Conservation (phyloP, 345 rosid genomes). For the Euphorbia lathyris region DNA sequence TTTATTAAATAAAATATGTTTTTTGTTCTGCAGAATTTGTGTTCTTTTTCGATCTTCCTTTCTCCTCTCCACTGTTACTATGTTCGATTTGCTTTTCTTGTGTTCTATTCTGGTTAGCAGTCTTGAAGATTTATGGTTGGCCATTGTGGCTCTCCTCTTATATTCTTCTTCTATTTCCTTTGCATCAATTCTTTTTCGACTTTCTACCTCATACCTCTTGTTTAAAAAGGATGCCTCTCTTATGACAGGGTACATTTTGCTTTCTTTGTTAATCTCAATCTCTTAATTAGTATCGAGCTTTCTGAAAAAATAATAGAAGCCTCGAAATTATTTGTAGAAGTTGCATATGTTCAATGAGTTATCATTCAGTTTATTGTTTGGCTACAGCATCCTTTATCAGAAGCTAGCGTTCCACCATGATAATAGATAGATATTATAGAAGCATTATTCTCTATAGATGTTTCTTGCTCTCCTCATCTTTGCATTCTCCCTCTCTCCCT, state of each 20-base stretch:
- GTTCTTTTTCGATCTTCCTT: not conserved
- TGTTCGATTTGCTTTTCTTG: not conserved
- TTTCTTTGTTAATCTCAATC: not conserved
- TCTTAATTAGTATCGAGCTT: not conserved
- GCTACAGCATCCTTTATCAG: not conserved
- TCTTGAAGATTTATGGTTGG: not conserved
- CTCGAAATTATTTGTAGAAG: not conserved
- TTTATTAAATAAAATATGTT: not conserved
- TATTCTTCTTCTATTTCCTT: no score
- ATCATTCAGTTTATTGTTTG: not conserved
- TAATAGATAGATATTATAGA: not conserved
- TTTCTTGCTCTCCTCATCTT: not conserved
- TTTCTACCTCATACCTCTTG: not conserved
- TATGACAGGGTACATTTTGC: not conserved
- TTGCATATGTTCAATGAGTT: not conserved
- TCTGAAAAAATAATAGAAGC: not conserved
- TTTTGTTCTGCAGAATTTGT: not conserved
- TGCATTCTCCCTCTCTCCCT: conserved; percentile 7
- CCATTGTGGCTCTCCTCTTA: not conserved
- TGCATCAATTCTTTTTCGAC: not conserved
- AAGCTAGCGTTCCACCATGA: not conserved
- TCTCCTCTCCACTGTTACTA: not conserved
- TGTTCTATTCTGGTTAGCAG: not conserved
- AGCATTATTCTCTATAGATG: not conserved
- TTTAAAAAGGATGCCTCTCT: not conserved